A percentile compares a stretch with the other conserved stretches of the same genome.
phyloP scores from a whole-genome alignment of 2,329 filamentous ascomycete species.

The Drechslerella coelobrocha region DNA sequence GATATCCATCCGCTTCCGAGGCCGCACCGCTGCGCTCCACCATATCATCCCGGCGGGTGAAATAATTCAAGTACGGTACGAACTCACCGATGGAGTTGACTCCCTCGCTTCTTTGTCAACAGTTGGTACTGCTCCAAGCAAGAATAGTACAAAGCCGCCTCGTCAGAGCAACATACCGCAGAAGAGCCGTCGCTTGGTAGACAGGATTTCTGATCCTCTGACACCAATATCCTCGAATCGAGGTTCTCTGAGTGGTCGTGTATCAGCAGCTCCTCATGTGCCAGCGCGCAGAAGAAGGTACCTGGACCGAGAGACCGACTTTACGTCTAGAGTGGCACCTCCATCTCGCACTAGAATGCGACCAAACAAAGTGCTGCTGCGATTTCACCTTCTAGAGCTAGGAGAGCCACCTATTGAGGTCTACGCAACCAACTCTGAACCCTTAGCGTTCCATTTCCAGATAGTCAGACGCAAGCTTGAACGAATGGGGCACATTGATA shows the following conservation, averaged over 20 bases:
- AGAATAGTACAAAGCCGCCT: not conserved
- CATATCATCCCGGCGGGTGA: conserved; percentile 10
- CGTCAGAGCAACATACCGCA: no score
- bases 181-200: no score
- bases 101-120: not conserved
- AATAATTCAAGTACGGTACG: conserved; percentile 14
- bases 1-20: conserved; percentile 12
- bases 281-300: no score
- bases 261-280: no score
- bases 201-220: no score
- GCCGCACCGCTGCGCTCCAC: not conserved
- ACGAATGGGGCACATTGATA: not conserved
- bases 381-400: conserved; percentile 26
- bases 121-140: not conserved
- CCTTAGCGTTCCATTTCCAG: conserved; percentile 17
- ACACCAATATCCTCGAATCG: no score
- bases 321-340: not conserved
- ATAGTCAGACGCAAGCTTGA: conserved; percentile 8
- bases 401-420: conserved; percentile 20
- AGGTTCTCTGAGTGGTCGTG: no score
- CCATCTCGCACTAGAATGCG: not conserved
- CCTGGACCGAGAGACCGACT: no score
- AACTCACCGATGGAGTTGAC: not conserved
- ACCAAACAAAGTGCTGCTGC: conserved; percentile 11
- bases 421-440: conserved; percentile 18